Percentiles rank a stretch among this genome's conserved stretches.
phyloP scores from a whole-genome alignment of 2,329 filamentous ascomycete species.

The Ophiognomonia clavigignenti-juglandacearum region DNA sequence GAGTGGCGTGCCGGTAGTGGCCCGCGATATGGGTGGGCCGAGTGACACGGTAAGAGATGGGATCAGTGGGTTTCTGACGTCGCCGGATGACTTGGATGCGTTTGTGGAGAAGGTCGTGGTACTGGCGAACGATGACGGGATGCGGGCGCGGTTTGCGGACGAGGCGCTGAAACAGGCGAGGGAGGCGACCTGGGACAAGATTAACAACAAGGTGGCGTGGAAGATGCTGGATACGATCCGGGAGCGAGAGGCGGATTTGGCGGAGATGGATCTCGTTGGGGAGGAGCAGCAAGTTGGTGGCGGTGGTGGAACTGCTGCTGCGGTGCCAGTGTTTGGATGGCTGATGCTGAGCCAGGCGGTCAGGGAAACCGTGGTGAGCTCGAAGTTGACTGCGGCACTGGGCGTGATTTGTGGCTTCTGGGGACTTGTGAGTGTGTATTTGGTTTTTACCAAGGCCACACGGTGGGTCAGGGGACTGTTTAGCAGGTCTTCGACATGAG shows the following conservation, averaged over 20 bases:
- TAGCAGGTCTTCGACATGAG: neutral
- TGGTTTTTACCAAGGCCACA: constrained; percentile 41
- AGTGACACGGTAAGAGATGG: constrained; percentile 61
- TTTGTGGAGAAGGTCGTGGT: constrained; percentile 52
- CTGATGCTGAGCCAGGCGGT: constrained; percentile 35
- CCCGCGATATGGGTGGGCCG: constrained; percentile 64
- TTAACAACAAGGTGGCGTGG: constrained; percentile 66
- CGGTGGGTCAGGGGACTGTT: constrained; percentile 26
- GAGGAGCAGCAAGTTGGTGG: neutral
- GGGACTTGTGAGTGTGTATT: constrained; percentile 43
- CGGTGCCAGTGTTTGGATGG: constrained; percentile 39
- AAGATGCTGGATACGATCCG: constrained; percentile 52
- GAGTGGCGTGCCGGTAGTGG: constrained; percentile 63
- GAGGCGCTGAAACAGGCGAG: constrained; percentile 52
- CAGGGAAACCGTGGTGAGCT: constrained; percentile 36
- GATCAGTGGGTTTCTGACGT: constrained; percentile 55
- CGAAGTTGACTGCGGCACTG: constrained; percentile 39
- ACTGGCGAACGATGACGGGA: constrained; percentile 39
- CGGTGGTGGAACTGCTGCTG: neutral
- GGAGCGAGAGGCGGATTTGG: constrained; percentile 33
- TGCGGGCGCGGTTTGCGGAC: constrained; percentile 40
- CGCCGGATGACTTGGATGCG: constrained; percentile 51
- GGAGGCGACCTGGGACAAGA: constrained; percentile 65
- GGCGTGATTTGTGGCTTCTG: constrained; percentile 44
- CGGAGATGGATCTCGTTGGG: constrained; percentile 11